A percentile compares a stretch with the other conserved stretches of the same genome.
These are phyloP conservation scores for Tylopilus sp. DNA, from an alignment of 768 basidiomycete species.

Conservation along the genomic window DNA sequence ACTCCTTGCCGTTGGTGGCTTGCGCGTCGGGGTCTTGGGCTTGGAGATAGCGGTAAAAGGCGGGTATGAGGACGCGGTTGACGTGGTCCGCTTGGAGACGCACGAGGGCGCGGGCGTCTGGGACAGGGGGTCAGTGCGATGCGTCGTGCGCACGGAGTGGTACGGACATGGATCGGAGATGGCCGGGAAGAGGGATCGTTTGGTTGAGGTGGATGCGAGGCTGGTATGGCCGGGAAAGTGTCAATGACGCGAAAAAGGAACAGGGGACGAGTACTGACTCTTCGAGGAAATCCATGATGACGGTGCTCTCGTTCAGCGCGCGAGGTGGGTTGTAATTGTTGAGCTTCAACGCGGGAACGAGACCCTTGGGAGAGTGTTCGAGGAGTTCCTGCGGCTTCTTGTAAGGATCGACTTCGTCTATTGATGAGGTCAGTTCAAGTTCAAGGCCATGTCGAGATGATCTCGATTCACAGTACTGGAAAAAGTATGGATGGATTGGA, in stretches of 20 bases:
- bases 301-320: conserved; percentile 74
- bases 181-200: conserved; percentile 55
- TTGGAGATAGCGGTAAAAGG: conserved; percentile 74
- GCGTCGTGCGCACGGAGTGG: neutral
- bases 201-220: conserved; percentile 46
- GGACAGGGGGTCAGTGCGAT: neutral
- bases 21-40: conserved; percentile 58
- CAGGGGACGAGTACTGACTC: conserved; percentile 44
- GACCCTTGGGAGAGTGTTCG: conserved; percentile 77
- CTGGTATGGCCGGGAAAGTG: conserved; percentile 28
- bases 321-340: conserved; percentile 51
- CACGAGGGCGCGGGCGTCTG: conserved; percentile 65
- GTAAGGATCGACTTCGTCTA: conserved; percentile 82
- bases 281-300: conserved; percentile 76
- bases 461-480: conserved; percentile 38
- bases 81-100: conserved; percentile 68
- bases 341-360: conserved; percentile 69
- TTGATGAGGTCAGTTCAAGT: neutral
- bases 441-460: neutral
- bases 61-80: conserved; percentile 60
- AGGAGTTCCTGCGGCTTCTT: conserved; percentile 76
- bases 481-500: neutral
- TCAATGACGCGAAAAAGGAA: neutral
- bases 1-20: conserved; percentile 50
- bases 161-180: conserved; percentile 54